Evolutionary conservation across 1,284 basidiomycete species (phyloP).

Genomic region (Pisolithus thermaeus): DNA sequence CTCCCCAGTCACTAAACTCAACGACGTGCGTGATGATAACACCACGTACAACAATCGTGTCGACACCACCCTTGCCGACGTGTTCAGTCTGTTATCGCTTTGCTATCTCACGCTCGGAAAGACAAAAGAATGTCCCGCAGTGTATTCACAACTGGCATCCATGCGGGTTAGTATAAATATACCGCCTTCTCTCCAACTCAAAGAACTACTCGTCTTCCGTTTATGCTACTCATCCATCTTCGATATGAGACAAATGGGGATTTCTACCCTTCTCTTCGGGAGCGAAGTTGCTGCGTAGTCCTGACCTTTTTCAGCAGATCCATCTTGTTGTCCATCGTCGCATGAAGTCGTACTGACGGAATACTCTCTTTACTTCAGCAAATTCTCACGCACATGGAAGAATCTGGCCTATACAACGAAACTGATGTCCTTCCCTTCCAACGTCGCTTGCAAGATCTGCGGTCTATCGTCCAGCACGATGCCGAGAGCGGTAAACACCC

Average conservation of each 20-base stretch:
- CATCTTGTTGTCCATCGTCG: slow-evolving; percentile 12
- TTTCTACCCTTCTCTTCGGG: slow-evolving; percentile 5
- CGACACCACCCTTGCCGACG: slow-evolving; percentile 89
- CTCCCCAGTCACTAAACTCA: slow-evolving; percentile 78
- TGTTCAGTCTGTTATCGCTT: slow-evolving; percentile 86
- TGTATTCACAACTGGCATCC: slow-evolving; percentile 89
- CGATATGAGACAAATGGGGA: background rate
- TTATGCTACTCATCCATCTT: slow-evolving; percentile 2
- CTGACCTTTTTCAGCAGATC: slow-evolving; percentile 24
- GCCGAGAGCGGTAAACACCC: slow-evolving; percentile 80
- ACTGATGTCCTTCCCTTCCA: slow-evolving; percentile 83
- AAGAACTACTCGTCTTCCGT: slow-evolving; percentile 3
- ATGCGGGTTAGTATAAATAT: slow-evolving; percentile 70
- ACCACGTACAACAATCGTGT: slow-evolving; percentile 80
- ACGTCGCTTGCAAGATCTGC: slow-evolving; percentile 71
- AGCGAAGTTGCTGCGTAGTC: slow-evolving; percentile 13
- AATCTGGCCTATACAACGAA: slow-evolving; percentile 90
- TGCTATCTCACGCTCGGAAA: slow-evolving; percentile 94
- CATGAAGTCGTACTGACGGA: slow-evolving; percentile 24
- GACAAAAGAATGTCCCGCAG: slow-evolving; percentile 87
- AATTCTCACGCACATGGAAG: slow-evolving; percentile 91
- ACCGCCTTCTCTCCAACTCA: slow-evolving; percentile 8
- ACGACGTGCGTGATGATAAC: slow-evolving; percentile 82
- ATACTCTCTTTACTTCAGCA: slow-evolving; percentile 49
- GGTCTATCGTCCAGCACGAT: slow-evolving; percentile 79